Base-by-base conservation (phyloP, 2,329 filamentous ascomycete genomes). In the Ophiostoma sp. region DNA sequence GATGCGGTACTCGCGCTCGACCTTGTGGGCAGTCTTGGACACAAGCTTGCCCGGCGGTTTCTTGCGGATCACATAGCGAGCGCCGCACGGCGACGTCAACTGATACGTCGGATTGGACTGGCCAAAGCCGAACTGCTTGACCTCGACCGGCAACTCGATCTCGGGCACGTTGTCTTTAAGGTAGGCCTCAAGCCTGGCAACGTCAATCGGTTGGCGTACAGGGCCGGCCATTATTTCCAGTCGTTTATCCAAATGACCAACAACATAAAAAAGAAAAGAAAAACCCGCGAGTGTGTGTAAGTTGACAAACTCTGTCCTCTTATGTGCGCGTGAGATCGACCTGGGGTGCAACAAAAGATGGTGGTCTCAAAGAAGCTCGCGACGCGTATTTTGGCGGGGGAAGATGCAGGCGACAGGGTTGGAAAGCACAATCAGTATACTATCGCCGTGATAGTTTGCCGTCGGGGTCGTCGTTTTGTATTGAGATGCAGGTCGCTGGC, bases 81-180 rank as follows among this genome's bases (percentile, higher is more conserved):
- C 79, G 68, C 89, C 87, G 77, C 88, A 84, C 74, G 87, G 84
- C 68, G 89, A 89, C 20, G 89, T 96, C 77, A 98, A 85, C 77
- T 94, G 92, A 81, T 98, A 99, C 2, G 95, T 99, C 64, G 95
- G 95, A 79, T 98, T 99, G 71, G 93, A 97, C 81, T 98, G 95
- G 72, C 95, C 95, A 79, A 96, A 98, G 76, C 94, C 93, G 78
- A 98, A 99, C 92, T 97, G 94, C 82, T 97, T 96, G 74, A 98
- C 83, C 65, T 93, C 89, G 74, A 98, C 82, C 0, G 95, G 95
- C 17, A 88, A 86, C 80, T 90, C 87, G 78, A 99, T 93, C 76
- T 90, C 86, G 2, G 93, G 92, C n/a, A 96, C 92, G 81, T 93
- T 85, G 72, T 86, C 80, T 69, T 85, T 81, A 74, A 99, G 86